Conservation (phyloP, 2,329 filamentous ascomycete genomes). For the Apiospora phragmitis region DNA sequence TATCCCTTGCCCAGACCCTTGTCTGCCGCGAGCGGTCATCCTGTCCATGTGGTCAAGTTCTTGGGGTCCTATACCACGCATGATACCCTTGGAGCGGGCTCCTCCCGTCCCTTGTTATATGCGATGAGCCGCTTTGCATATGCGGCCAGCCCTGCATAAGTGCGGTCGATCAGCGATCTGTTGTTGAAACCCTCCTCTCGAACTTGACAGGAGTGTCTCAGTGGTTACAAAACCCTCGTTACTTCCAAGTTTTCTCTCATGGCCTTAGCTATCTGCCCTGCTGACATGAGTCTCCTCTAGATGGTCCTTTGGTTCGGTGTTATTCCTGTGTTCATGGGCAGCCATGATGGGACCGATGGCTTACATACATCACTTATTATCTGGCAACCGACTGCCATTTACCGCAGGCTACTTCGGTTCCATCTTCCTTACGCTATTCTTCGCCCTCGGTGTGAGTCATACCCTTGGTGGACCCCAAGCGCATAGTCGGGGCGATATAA, state of each 20-base stretch:
- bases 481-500: not conserved
- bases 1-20: not conserved
- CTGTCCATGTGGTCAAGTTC: conserved; percentile 14
- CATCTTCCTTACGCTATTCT: conserved; percentile 86
- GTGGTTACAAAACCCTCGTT: not conserved
- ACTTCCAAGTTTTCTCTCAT: too few relatives aligned
- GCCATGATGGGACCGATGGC: conserved; percentile 88
- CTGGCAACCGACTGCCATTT: conserved; percentile 83
- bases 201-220: not conserved
- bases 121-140: conserved; percentile 31
- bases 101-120: conserved; percentile 15
- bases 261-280: not conserved
- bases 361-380: conserved; percentile 83
- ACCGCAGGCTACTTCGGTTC: conserved; percentile 94
- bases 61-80: conserved; percentile 11
- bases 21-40: not conserved
- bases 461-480: not conserved
- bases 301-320: conserved; percentile 88
- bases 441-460: conserved; percentile 82
- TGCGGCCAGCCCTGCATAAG: conserved; percentile 27
- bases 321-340: conserved; percentile 91
- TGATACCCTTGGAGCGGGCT: conserved; percentile 1
- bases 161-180: conserved; percentile 25
- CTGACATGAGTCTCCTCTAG: conserved; percentile 45
- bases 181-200: conserved; percentile 18